These are phyloP conservation scores for Aspergillus piperis DNA, from an alignment of 2,329 filamentous ascomycete species.

Conservation along the genomic window DNA sequence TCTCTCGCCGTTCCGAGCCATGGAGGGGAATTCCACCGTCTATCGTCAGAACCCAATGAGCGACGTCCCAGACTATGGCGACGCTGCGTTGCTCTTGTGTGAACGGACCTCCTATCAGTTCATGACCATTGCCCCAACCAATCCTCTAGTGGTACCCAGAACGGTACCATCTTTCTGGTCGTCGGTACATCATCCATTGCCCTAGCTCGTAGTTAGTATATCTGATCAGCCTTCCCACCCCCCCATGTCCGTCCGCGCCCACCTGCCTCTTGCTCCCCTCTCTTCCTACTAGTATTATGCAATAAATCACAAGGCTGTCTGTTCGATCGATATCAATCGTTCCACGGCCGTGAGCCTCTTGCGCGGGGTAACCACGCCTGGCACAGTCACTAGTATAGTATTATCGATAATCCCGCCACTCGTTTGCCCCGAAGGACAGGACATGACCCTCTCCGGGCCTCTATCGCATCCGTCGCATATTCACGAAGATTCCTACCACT, in stretches of 20 bases:
- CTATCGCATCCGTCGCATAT: constrained; percentile 13
- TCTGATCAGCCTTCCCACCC: constrained; percentile 16
- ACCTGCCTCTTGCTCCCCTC: constrained; percentile 16
- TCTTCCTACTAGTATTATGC: constrained; percentile 9
- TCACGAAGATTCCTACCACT: constrained; percentile 12
- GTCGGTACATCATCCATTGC: constrained; percentile 11
- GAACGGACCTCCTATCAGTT: constrained; percentile 23
- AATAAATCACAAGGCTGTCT: constrained; percentile 5
- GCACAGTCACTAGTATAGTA: neutral
- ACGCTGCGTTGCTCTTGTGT: constrained; percentile 7
- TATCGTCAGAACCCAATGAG: constrained; percentile 18
- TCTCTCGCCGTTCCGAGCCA: neutral
- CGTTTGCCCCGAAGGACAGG: neutral
- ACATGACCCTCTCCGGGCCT: constrained; percentile 17
- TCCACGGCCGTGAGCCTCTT: constrained; percentile 24
- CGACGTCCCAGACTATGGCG: constrained; percentile 8
- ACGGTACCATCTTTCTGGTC: neutral
- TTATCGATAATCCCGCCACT: neutral
- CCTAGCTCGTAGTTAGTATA: constrained; percentile 21
- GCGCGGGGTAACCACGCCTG: constrained; percentile 20
- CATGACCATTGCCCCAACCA: constrained; percentile 14
- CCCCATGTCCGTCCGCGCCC: constrained; percentile 11
- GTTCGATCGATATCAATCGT: constrained; percentile 14
- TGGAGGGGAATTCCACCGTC: too few species aligned
- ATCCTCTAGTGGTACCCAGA: constrained; percentile 2